Evolutionary conservation across 768 basidiomycete genomes (phyloP).

Genomic region (Astraeus odoratus): DNA sequence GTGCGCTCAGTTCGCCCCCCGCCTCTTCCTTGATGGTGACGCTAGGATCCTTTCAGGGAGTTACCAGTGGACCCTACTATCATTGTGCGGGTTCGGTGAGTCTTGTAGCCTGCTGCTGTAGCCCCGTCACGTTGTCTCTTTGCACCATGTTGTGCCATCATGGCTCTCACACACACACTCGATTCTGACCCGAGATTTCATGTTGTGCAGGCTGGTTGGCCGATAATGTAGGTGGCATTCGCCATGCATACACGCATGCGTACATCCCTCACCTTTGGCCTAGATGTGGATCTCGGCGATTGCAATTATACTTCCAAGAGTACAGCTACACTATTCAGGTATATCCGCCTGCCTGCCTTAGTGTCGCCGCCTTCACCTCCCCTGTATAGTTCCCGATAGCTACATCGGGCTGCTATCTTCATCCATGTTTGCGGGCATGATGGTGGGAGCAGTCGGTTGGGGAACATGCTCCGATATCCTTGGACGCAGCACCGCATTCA

Average conservation of each 20-base stretch:
- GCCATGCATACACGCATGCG: slow-evolving; percentile 1
- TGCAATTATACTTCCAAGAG: slow-evolving; percentile 92
- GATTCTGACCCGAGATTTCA: slow-evolving; percentile 1
- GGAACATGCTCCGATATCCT: slow-evolving; percentile 88
- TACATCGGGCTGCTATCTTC: slow-evolving; percentile 81
- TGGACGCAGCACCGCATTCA: slow-evolving; percentile 88
- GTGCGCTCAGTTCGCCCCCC: slow-evolving; percentile 25
- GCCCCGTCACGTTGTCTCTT: neutral
- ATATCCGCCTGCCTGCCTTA: slow-evolving; percentile 16
- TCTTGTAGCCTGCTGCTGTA: slow-evolving; percentile 5
- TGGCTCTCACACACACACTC: no score
- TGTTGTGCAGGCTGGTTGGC: slow-evolving; percentile 74
- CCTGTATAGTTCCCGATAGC: slow-evolving; percentile 53
- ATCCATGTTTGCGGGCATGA: slow-evolving; percentile 95
- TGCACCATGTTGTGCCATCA: neutral
- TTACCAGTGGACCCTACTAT: slow-evolving; percentile 78
- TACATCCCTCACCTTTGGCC: slow-evolving; percentile 21
- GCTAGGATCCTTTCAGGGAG: slow-evolving; percentile 36
- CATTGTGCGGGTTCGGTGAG: slow-evolving; percentile 85
- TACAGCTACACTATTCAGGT: slow-evolving; percentile 85
- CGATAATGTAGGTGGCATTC: slow-evolving; percentile 60
- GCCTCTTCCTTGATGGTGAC: neutral
- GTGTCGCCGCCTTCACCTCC: slow-evolving; percentile 12
- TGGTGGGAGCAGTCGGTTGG: slow-evolving; percentile 90
- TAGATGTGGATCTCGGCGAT: slow-evolving; percentile 94